Evolutionary conservation across 306 rosid genomes (phyloP), one percentile per base, ranked within the genome.

Genomic region (Delonix regia): DNA sequence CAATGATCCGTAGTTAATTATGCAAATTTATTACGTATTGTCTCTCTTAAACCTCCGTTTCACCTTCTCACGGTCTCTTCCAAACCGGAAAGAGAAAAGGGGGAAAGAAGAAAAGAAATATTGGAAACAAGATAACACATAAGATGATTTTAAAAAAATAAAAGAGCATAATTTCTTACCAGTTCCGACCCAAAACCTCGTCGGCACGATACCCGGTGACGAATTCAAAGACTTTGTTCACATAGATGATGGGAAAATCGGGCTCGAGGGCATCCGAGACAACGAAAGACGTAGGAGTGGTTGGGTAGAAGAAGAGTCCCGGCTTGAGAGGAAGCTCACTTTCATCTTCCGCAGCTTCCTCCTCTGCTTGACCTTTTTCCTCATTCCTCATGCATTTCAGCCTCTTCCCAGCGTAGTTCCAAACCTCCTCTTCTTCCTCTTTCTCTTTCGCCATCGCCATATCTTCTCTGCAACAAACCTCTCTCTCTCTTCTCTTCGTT

Each of bases 251-350:
- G 7, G 99, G 99, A 69, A 84, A 87, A 86, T 96, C 99, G 15
- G 92, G 85, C 75, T 96, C 99, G 12, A 93, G 88, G 25, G 98
- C 98, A 87, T 96, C 99, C 10, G 93, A 89, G 4, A 96, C 98
- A 4, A 96, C 98, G 81, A 93, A 90, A 9, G 99, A 91, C 1
- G 94, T 90, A 7, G 98, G 97, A 0, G 86, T 78, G 53, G 89
- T 83, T 34, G 99, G 99, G 82, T 87, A 87, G 75, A 73, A 82
- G 69, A 83, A 75, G 6, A 86, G 7, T 9, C 90, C 97, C 0
- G 86, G 89, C 55, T 78, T 44, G 16, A 87, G 27, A 1, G 91
- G 86, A 81, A 89, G 86, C 77, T 92, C 89, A 22, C 64, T 83
- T 4, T 85, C 85, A 4, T 80, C 88, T 2, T 78, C 91, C 0